Evolutionary conservation across 2,329 filamentous ascomycete genomes (phyloP), one percentile per base, ranked within the genome.

Genomic region (Cordyceps javanica): DNA sequence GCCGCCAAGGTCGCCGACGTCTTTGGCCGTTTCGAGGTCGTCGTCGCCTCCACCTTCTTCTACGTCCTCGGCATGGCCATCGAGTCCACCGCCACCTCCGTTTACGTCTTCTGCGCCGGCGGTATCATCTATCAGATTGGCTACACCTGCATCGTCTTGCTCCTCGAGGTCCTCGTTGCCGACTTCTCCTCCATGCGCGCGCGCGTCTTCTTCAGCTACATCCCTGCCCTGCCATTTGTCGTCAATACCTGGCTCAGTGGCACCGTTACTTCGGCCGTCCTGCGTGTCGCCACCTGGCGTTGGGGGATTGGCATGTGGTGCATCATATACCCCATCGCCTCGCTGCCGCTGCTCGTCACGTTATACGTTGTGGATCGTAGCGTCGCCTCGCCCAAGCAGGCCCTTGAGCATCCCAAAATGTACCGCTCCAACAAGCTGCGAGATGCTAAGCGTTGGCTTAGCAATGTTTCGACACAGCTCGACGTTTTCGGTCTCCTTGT

Each of bases 271-370:
- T 65, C 68, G 0, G 74, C 79, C 0, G 80, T 86, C 0, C 64
- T 86, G 21, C 63, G 58, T 0, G 66, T 65, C 2, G 80, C 80
- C 0, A 77, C 73, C 2, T 87, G 84, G 84, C 70, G 77, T 59
- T 86, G 82, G 82, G 84, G 83, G 14, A 75, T 84, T 25, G 83
- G 82, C 61, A 86, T 87, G 82, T 87, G 81, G 75, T 76, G 75
- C 48, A 79, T 86, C 60, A 82, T 86, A 51, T 85, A 82, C 63
- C 79, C 83, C 1, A 71, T 82, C 8, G 79, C 77, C 57, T 75
- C 79, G 0, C 59, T 85, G 5, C 82, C 84, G 1, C 72, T 87
- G 0, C 69, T 86, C 19, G 61, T 72, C 0, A 75, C 77, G 0
- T 71, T 73, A 0, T 69, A 70, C 51, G 62, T 63, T 3, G 64